Evolutionary conservation across 2,329 filamentous ascomycete species (phyloP), one percentile per base, ranked within the genome.

Genomic region (Exophiala alcalophila): DNA sequence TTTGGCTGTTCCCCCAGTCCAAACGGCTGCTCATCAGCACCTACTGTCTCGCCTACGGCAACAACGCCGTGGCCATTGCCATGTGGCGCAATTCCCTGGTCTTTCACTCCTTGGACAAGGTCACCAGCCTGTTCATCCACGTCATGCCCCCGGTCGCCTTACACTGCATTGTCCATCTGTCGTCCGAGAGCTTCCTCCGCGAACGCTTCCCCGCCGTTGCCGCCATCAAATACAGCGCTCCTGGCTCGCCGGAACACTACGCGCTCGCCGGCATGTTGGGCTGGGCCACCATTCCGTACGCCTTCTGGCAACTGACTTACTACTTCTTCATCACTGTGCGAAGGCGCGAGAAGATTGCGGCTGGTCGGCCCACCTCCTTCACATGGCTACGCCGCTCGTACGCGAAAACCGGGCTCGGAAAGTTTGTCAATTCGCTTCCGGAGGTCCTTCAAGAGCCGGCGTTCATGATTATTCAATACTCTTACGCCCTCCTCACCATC

Each of bases 11-110:
- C 59, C 92, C 92, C 0, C 70, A 77, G 37, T 96, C 90, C 9
- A 95, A 94, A 65, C 82, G 91, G 30, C 76, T 98, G 11, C 90
- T 98, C 65, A 92, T 94, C 53, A 83, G 88, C 54, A 84, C 87
- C 1, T 98, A 90, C 65, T 97, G 92, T 59, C 73, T 98, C 23
- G 86, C 90, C 7, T 94, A 87, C 61, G 92, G 92, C 51, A 98
- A 98, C 67, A 98, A 98, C 61, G 92, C 92, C 14, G 82, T 96
- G 32, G 92, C 92, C 9, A 97, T 98, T 63, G 89, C 92, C 61
- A 92, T 98, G 90, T 98, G 92, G 92, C 82, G 92, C 52, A 98
- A 98, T 65, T 96, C 90, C 21, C 78, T 98, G 60, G 92, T 98
- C 32, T 98, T 98, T 65, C 92, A 98, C 72, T 94, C 88, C 61